Evolutionary conservation across 2,329 filamentous ascomycete species (phyloP), one percentile per base, ranked within the genome.

Genomic region (Colletotrichum nymphaeae): DNA sequence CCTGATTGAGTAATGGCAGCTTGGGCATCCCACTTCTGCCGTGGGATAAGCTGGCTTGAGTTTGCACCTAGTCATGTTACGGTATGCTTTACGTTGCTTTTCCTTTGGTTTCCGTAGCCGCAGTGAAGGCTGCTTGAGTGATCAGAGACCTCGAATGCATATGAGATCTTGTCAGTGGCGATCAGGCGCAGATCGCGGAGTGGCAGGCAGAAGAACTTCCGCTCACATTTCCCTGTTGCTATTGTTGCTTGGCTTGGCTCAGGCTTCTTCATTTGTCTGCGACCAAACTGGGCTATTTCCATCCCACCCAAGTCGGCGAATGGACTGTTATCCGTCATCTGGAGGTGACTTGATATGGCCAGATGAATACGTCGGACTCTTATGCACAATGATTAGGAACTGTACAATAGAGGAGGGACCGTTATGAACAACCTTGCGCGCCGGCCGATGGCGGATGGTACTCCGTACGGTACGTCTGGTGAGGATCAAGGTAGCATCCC

Each of bases 401-500:
- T 53, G 49, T 32, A 56, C 49, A 46, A 56, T n/a, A 49, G 19
- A 24, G 55, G 42, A 60, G 11, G 68, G 9, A 56, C 64, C 35
- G 60, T 52, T 68, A 35, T 19, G 57, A 19, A 12, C 7, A 69
- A n/a, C 28, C 22, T 26, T 32, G 32, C 35, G 57, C 46, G 58
- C 58, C 42, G 32, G 52, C 52, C 37, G 37, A 42, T 7, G 37
- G 37, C 19, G 6, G 37, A 42, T 42, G 37, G 14, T 35, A 12
- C 32, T 35, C 32, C 32, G 32, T 35, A 12, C 32, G 32, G 11
- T 32, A 65, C 65, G 58, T 59, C 53, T 42, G 30, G 64, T 28
- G 64, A 32, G 22, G 52, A 52, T 52, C 62, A 58, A 14, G 63
- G 69, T 32, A 28, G 53, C 58, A 72, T 63, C 65, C 65, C 59